Conservation (phyloP, 108 stramenopile species). For the Poteriospumella lacustris region DNA sequence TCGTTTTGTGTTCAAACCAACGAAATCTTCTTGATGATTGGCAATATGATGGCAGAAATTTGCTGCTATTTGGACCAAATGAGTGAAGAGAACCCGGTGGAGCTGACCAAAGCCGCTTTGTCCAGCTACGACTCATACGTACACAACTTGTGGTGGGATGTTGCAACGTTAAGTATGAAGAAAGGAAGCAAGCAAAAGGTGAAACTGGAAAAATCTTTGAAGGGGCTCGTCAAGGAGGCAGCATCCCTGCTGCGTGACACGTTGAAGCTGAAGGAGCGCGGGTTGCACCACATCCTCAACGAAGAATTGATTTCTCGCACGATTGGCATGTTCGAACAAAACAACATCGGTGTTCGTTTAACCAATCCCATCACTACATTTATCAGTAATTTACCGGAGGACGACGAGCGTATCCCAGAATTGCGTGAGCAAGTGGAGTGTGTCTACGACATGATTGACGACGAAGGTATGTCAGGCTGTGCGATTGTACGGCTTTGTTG, state of each 20-base stretch:
- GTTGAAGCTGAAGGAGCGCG: slow-evolving; percentile 28
- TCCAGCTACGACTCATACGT: slow-evolving; percentile 37
- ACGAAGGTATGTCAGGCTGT: too few species aligned
- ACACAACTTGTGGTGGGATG: slow-evolving; percentile 43
- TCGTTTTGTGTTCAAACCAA: slow-evolving; percentile 48
- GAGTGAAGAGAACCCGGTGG: background rate
- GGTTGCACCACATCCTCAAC: slow-evolving; percentile 2
- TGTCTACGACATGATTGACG: too few species aligned
- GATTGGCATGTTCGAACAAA: slow-evolving; percentile 61
- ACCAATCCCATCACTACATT: slow-evolving; percentile 30
- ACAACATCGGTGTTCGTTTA: slow-evolving; percentile 51
- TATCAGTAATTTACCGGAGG: too few species aligned
- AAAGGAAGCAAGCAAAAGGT: background rate
- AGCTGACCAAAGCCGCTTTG: background rate
- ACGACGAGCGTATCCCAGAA: too few species aligned
- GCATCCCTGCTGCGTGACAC: slow-evolving; percentile 1
- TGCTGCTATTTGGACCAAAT: background rate
- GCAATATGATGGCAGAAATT: slow-evolving; percentile 41
- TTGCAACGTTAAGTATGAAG: background rate
- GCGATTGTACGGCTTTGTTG: too few species aligned
- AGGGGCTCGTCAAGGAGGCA: background rate
- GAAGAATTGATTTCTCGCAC: slow-evolving; percentile 25
- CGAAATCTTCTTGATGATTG: slow-evolving; percentile 53
- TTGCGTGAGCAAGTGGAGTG: too few species aligned
- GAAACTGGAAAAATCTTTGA: background rate